Conservation (phyloP, 2,329 filamentous ascomycete genomes). For the Cytospora chrysosperma region DNA sequence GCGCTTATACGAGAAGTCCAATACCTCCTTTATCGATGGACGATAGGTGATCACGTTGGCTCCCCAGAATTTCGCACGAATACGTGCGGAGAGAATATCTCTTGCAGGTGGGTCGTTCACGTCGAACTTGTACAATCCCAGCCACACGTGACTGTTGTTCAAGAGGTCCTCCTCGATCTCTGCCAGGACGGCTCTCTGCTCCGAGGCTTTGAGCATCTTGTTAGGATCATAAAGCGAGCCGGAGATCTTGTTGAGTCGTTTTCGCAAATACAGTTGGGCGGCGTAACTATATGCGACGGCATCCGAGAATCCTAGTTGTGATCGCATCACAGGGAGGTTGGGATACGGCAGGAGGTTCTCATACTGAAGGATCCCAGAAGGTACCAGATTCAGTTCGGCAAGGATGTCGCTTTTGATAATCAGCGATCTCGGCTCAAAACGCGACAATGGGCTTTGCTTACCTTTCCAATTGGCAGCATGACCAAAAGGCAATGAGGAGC, state of each 20-base stretch:
- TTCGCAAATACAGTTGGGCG: conserved; percentile 63
- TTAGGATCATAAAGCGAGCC: conserved; percentile 52
- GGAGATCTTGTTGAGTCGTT: conserved; percentile 64
- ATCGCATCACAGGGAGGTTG: conserved; percentile 47
- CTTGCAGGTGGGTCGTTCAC: conserved; percentile 68
- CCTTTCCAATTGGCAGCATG: conserved; percentile 89
- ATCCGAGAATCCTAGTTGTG: conserved; percentile 44
- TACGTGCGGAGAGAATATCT: conserved; percentile 77
- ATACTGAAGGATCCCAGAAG: conserved; percentile 60
- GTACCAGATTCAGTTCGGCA: conserved; percentile 71
- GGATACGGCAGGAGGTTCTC: conserved; percentile 68
- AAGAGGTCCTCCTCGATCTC: conserved; percentile 30
- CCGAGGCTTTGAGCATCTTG: conserved; percentile 25
- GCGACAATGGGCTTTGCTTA: conserved; percentile 36
- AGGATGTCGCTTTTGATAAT: conserved; percentile 69
- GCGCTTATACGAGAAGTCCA: conserved; percentile 43
- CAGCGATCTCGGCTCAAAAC: conserved; percentile 26
- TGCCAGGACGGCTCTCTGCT: conserved; percentile 39
- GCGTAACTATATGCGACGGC: conserved; percentile 59
- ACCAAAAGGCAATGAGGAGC: conserved; percentile 82
- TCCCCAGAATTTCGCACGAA: conserved; percentile 94
- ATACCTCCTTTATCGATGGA: conserved; percentile 63
- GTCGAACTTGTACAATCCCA: conserved; percentile 53
- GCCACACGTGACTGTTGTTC: conserved; percentile 43
- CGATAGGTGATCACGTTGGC: conserved; percentile 87